Evolutionary conservation across 1,284 basidiomycete species (phyloP), one percentile per base, ranked within the genome.

Genomic region (Sporisorium graminicola): DNA sequence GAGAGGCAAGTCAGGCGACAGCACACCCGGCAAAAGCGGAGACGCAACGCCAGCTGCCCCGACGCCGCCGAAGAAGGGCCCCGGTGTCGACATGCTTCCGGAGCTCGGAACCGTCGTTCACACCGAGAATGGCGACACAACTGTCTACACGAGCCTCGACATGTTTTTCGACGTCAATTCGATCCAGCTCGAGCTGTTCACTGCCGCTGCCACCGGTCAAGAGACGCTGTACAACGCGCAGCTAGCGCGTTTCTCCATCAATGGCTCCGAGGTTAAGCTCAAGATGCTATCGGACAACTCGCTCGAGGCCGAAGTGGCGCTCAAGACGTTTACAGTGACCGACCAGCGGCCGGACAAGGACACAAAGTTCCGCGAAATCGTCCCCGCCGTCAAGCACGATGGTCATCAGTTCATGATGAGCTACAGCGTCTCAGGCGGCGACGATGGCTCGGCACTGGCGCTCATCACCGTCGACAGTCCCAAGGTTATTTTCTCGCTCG

Each of bases 381-480:
- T 99, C 68, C 97, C 97, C 1, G 92, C 94, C 14, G 92, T 94
- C 31, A 89, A 91, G 70, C 94, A 98, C 82, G 91, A 93, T 74
- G 90, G 94, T 31, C 94, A 98, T 79, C 97, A 96, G 73, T 92
- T 99, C 83, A 98, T 98, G 93, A 86, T 98, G 50, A 90, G 95
- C 63, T 98, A 94, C 85, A 93, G 94, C 4, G 90, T 90, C 77
- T 89, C 94, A 8, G 85, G 87, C 26, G 90, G 90, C 2, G 70
- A 79, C 4, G 88, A 90, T 55, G 86, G 87, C 24, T 88, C 91
- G 35, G 89, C 92, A 7, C 87, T 94, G 43, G 92, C 91, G 4
- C 90, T 99, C 67, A 88, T 97, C 42, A 95, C 94, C 0, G 89
- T 99, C 40, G 97, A 99, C 85, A 94, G 93, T 33, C 97, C 97